Evolutionary conservation across 768 basidiomycete species (phyloP).

Genomic region (Hebeloma cylindrosporum): DNA sequence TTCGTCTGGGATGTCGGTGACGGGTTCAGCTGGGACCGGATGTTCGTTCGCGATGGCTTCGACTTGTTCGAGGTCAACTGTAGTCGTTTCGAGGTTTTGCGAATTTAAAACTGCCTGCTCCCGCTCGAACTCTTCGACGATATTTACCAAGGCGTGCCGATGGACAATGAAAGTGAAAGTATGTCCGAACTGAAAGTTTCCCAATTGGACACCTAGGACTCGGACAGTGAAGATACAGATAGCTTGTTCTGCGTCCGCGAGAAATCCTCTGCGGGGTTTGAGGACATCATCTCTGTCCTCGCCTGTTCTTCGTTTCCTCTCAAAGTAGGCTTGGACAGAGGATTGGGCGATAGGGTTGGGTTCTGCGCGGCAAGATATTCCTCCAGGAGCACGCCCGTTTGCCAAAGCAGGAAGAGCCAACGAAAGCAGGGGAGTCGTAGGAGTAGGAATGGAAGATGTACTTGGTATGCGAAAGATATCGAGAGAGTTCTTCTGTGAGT

Average conservation of each 20-base stretch:
- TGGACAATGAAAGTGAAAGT: no score
- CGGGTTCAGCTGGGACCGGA: no score
- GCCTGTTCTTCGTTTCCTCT: constrained; percentile 21
- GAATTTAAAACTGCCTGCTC: no score
- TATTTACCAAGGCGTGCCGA: no score
- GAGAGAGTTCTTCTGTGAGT: constrained; percentile 26
- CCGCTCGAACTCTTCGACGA: no score
- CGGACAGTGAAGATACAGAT: constrained; percentile 16
- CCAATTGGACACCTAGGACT: not conserved
- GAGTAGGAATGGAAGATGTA: constrained; percentile 11
- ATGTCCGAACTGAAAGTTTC: constrained; percentile 1
- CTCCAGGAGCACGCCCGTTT: constrained; percentile 19
- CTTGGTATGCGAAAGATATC: constrained; percentile 39
- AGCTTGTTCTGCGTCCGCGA: constrained; percentile 31
- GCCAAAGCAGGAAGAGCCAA: constrained; percentile 33
- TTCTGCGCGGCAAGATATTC: constrained; percentile 39
- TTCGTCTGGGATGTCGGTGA: constrained; percentile 2
- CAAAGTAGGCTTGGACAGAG: constrained; percentile 20
- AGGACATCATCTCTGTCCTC: not conserved
- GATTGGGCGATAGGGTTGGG: constrained; percentile 36
- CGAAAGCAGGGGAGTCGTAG: constrained; percentile 20
- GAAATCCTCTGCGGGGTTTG: constrained; percentile 30
- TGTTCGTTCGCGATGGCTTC: no score
- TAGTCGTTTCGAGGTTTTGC: no score
- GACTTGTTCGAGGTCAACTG: no score